Conservation (phyloP, 495 filamentous ascomycete genomes). For the Aspergillus ellipticus region DNA sequence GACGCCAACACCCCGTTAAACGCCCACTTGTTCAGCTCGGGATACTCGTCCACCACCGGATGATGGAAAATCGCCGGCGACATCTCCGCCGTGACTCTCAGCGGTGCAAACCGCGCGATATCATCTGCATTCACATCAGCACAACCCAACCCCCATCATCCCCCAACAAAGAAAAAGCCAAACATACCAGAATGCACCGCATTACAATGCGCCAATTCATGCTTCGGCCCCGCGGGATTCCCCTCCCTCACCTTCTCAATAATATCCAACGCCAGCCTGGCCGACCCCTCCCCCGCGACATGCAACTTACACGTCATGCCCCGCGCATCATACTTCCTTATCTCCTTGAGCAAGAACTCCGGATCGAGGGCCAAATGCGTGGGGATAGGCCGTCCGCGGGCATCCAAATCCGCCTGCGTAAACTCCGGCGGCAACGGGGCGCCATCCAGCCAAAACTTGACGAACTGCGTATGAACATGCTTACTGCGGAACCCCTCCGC, state of each 20-base stretch:
- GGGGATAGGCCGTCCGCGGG: background rate
- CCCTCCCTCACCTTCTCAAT: background rate
- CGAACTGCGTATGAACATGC: constrained; percentile 1
- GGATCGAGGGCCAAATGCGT: background rate
- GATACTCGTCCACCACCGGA: background rate
- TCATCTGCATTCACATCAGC: background rate
- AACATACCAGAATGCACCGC: constrained; percentile 1
- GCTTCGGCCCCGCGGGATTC: background rate
- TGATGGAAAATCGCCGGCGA: constrained; percentile 3
- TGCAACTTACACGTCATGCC: constrained; percentile 7
- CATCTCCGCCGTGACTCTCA: background rate
- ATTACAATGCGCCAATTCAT: constrained; percentile 6
- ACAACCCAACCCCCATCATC: too few relatives aligned
- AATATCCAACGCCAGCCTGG: background rate
- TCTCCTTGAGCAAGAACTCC: background rate
- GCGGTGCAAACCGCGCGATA: background rate
- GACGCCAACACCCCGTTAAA: background rate
- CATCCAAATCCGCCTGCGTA: background rate
- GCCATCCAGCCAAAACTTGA: constrained; percentile 6
- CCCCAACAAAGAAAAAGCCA: background rate
- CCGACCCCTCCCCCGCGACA: background rate
- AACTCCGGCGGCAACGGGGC: background rate
- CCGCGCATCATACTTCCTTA: background rate
- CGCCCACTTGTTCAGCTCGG: background rate
- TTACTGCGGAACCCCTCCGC: background rate